Evolutionary conservation across 1,284 basidiomycete genomes (phyloP), one percentile per base, ranked within the genome.

Genomic region (Malassezia japonica): DNA sequence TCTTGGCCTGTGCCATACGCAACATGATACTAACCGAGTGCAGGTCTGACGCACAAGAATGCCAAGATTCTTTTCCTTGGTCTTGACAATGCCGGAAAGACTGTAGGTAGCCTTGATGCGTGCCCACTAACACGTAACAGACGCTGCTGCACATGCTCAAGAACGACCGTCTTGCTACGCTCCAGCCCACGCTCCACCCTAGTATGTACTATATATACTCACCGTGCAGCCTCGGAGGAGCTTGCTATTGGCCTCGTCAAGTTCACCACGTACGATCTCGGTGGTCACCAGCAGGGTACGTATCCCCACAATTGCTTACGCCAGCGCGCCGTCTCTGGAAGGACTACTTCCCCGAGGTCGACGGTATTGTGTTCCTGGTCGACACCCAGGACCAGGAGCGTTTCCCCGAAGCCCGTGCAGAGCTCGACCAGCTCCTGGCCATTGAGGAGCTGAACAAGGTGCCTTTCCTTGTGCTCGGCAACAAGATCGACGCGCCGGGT

Each of bases 331-430:
- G 94, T 66, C 84, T 98, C 73, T 99, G 94, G 94, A 84, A 89
- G 61, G 92, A 99, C 76, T 99, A 98, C 79, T 98, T 98, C 83
- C 92, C 94, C 50, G 94, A 98, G 76, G 94, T 98, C 37, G 90
- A 99, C 72, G 94, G 89, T 28, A 96, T 99, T 67, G 83, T 98
- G 72, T 99, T 98, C 82, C 80, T 99, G 53, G 92, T 99, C 59
- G 94, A 99, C 78, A 85, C 83, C 58, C 88, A 90, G 62, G 94
- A 99, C 78, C 83, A 84, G 67, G 92, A 96, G 77, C 87, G 94
- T 42, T 94, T 99, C 76, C 76, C 83, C 7, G 94, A 98, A 76
- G 87, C 87, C 57, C 95, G 95, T 75, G 88, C 87, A 10, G 94
- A 99, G 77, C 83, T 99, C 40, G 94, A 98, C 74, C 85, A 89